Conservation (phyloP, 441 rosid species). For the Omphalea diandra region DNA sequence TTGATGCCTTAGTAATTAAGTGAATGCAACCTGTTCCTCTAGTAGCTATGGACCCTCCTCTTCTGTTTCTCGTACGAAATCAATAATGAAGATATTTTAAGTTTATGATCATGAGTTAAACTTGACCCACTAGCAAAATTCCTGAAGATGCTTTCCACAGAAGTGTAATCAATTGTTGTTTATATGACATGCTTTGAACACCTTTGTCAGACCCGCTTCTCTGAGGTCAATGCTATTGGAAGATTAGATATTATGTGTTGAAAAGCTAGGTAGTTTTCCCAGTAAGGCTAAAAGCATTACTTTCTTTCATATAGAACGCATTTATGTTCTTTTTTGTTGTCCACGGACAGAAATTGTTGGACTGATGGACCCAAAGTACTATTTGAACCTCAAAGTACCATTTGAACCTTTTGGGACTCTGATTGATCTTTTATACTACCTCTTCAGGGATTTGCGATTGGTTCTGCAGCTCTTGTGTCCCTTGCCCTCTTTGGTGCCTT, state of each 20-base stretch:
- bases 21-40: not conserved
- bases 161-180: not conserved
- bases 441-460: conserved; percentile 68
- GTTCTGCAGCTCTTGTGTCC: conserved; percentile 68
- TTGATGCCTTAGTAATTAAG: not conserved
- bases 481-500: conserved; percentile 69
- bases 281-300: not conserved
- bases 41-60: not conserved
- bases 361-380: not conserved
- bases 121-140: not conserved
- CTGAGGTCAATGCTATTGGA: not conserved
- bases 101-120: not conserved
- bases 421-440: conserved; percentile 8
- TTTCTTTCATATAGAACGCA: not conserved
- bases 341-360: not conserved
- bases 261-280: not conserved
- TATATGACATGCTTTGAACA: not conserved
- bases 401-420: not conserved
- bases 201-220: not conserved
- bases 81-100: not conserved
- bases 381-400: not conserved
- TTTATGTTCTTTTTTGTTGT: not conserved
- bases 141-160: not conserved
- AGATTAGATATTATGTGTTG: not conserved
- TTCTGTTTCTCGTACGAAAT: not conserved